Evolutionary conservation across 192 early-diverging fungal genomes (phyloP).

Genomic region (Pilaira anomala): DNA sequence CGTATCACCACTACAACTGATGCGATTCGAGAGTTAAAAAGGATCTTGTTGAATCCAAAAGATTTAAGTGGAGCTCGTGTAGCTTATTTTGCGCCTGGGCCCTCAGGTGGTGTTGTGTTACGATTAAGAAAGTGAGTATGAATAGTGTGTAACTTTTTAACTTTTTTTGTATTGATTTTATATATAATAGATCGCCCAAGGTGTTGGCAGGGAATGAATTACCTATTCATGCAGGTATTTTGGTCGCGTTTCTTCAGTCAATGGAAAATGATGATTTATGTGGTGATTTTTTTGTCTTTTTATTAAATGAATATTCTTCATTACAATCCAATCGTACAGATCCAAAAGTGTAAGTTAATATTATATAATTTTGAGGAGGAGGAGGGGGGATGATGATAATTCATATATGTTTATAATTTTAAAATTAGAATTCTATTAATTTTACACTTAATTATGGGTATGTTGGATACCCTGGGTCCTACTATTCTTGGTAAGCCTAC

Average conservation of each 20-base stretch:
- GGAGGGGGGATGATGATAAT: too few relatives aligned
- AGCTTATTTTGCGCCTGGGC: slow-evolving; percentile 52
- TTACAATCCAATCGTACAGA: slow-evolving; percentile 38
- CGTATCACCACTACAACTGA: slow-evolving; percentile 41
- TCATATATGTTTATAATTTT: slow-evolving; percentile 2
- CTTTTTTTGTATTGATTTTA: slow-evolving; percentile 24
- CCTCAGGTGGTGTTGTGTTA: slow-evolving; percentile 49
- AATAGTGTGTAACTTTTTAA: not conserved
- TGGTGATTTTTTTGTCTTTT: slow-evolving; percentile 72
- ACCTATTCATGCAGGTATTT: slow-evolving; percentile 54
- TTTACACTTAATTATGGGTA: slow-evolving; percentile 56
- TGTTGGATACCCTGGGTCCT: slow-evolving; percentile 73
- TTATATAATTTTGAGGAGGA: not conserved
- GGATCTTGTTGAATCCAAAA: slow-evolving; percentile 44
- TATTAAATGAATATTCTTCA: slow-evolving; percentile 69
- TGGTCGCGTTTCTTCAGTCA: slow-evolving; percentile 62
- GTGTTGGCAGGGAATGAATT: slow-evolving; percentile 35
- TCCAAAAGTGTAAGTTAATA: slow-evolving; percentile 45
- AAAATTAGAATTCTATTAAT: slow-evolving; percentile 51
- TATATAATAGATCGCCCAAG: slow-evolving; percentile 27
- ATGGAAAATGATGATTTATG: slow-evolving; percentile 54
- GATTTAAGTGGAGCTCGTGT: slow-evolving; percentile 44
- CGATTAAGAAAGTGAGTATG: slow-evolving; percentile 29
- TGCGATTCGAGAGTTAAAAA: slow-evolving; percentile 35
- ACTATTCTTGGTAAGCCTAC: slow-evolving; percentile 67